Base-by-base conservation (phyloP, 352 stramenopile genomes). In the Phytophthora cactorum region DNA sequence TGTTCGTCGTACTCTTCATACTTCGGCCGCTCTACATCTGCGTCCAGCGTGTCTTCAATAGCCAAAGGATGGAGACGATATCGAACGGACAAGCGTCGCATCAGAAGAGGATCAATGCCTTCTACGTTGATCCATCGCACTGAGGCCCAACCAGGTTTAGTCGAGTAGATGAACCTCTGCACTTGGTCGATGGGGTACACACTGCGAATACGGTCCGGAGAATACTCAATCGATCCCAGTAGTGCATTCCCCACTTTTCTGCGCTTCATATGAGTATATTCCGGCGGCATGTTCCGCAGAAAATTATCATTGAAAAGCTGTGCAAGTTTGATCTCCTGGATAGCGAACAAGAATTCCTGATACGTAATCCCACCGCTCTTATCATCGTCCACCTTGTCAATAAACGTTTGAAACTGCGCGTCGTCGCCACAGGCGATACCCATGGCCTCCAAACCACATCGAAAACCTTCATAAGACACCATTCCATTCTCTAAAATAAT, bases 1-100 rank as follows among this genome's bases (percentile, higher is more conserved):
- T 97, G 89, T 34, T 94, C 89, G 32, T 96, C 86, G 66, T 94
- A 97, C 41, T 86, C 76, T 39, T 97, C 89, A 59, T 92, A 93
- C 60, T 97, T 97, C 9, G 86, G 86, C 0, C 89, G 81, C 56
- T 93, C 84, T 5, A 84, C 76, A 41, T 92, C 87, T 1, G 91
- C 66, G 57, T 95, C 89, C 10, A 97, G 53, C 0, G 79, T 87
- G 41, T 97, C 88, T 70, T 97, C 88, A 25, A 97, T 75, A 2
- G 89, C 89, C 9, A 97, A 70, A 3, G 89, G 89, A 29, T 97
- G 89, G 38, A 97, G 70, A 25, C 88, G 79, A 59, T 97, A 93
- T n/a, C 89, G 84, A 17, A 97, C 90, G 0, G 89, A 91, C 36
- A 97, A 72, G 0, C 87, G 76, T 4, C 88, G 75, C 50, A 97